Base-by-base conservation (phyloP, 345 rosid genomes). In the Lenwebbia sp. region DNA sequence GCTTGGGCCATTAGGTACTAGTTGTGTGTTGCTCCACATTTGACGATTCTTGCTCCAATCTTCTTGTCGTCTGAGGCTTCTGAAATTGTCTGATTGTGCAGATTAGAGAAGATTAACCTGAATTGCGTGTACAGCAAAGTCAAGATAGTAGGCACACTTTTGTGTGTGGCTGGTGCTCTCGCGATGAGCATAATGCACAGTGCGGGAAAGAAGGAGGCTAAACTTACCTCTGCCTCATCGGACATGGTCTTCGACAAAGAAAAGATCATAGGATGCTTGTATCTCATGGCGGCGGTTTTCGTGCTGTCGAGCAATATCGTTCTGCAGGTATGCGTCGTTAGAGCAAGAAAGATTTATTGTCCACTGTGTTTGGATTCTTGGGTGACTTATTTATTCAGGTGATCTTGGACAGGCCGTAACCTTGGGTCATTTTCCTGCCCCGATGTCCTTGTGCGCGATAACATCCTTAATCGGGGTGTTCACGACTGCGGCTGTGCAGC, bases 121-220 rank as follows among this genome's bases (percentile, higher is more conserved):
- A 90, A 92, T 82, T 96, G 98, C 90, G 13, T 88, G 62, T 94
- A 98, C 90, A 94, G 98, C 92, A 95, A 93, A 90, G 90, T 96
- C 82, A 96, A 98, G 92, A 91, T 96, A 84, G 89, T 91, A 76
- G 99, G 99, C 56, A 96, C 99, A 22, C 84, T 94, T 41, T 82
- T 98, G 82, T 94, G 98, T 75, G 97, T 95, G 41, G 85, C 88
- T 70, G 99, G 99, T 10, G 99, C 99, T 52, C 65, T 96, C 57
- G 78, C 92, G 26, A 94, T 95, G 98, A 95, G 99, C 91, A 58
- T 98, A 52, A 94, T 94, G 94, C 98, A 93, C 89, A 96, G 95
- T 87, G 86, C 95, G 13, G 81, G 89, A 7, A 30, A 76, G 12
- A 83, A 83, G 37, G 94, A 90, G 84, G 83, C 83, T 6, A 62